Percentiles rank a stretch among this genome's conserved stretches.
phyloP scores from a whole-genome alignment of 1,139 yeast genomes.

The Petasospora fabianii region DNA sequence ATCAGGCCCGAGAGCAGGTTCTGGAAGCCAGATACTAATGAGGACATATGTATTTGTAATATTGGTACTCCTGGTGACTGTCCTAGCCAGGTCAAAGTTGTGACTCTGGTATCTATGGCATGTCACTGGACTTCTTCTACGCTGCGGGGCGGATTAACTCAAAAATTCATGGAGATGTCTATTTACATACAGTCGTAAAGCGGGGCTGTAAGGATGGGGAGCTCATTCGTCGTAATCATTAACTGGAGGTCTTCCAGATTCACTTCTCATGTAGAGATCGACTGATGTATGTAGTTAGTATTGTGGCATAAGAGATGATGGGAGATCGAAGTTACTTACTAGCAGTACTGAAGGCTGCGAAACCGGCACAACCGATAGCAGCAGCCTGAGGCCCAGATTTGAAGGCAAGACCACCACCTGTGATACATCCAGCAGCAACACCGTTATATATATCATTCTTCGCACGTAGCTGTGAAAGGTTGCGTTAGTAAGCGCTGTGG shows the following conservation, averaged over 20 bases:
- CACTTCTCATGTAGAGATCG: conserved; percentile 85
- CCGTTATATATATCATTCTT: conserved; percentile 93
- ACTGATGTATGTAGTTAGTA: conserved; percentile 28
- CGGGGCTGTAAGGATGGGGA: background rate
- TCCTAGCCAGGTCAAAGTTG: no score
- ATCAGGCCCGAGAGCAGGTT: background rate
- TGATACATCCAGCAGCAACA: conserved; percentile 87
- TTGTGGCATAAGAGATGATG: background rate
- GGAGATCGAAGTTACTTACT: conserved; percentile 25
- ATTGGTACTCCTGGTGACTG: no score
- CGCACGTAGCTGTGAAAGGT: conserved; percentile 50
- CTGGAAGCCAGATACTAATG: no score
- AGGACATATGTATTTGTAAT: no score
- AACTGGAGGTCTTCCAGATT: conserved; percentile 78
- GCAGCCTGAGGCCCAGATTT: conserved; percentile 96
- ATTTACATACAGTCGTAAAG: background rate
- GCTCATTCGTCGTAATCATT: conserved; percentile 80
- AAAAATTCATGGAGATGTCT: no score
- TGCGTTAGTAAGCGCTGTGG: background rate
- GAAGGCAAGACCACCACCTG: conserved; percentile 94
- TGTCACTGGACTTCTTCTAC: no score
- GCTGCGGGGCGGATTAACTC: no score
- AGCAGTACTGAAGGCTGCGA: conserved; percentile 94
- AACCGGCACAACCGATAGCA: conserved; percentile 90
- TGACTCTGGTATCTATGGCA: no score